A percentile compares a stretch with the other conserved stretches of the same genome.
Evolutionary conservation across 768 basidiomycete species (phyloP).

Genomic region (Aureoboletus auriporus): DNA sequence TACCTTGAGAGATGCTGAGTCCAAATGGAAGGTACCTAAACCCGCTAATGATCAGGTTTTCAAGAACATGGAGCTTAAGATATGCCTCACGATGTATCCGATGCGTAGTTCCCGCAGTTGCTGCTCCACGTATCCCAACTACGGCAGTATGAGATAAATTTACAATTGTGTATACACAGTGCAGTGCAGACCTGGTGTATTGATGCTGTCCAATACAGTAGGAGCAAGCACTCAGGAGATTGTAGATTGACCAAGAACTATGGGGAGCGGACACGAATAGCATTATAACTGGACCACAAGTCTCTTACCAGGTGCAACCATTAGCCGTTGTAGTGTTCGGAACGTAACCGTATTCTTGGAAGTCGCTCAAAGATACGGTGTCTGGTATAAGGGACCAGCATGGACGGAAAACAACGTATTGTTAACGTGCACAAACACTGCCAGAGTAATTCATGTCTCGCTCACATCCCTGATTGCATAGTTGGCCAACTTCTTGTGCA

Average conservation of each 20-base stretch:
- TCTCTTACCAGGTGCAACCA: slow-evolving; percentile 22
- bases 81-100: slow-evolving; percentile 17
- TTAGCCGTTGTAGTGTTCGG: slow-evolving; percentile 16
- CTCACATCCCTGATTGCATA: slow-evolving; percentile 18
- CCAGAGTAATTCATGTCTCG: not conserved
- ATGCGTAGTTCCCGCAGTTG: slow-evolving; percentile 12
- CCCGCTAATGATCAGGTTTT: not conserved
- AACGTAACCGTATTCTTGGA: slow-evolving; percentile 16
- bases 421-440: not conserved
- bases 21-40: slow-evolving; percentile 23
- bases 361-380: slow-evolving; percentile 8
- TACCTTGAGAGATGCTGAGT: slow-evolving; percentile 6
- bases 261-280: not conserved
- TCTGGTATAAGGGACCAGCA: slow-evolving; percentile 10
- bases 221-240: slow-evolving; percentile 26
- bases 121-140: slow-evolving; percentile 22
- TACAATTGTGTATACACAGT: not conserved
- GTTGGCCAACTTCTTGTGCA: slow-evolving; percentile 16
- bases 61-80: not conserved
- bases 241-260: slow-evolving; percentile 30
- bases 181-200: slow-evolving; percentile 13
- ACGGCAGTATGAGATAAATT: slow-evolving; percentile 1
- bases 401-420: not conserved
- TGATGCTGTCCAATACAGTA: slow-evolving; percentile 10
- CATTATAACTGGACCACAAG: not conserved